phyloP scores from a whole-genome alignment of 371 early-diverging fungal genomes.

The Mucor lusitanicus region DNA sequence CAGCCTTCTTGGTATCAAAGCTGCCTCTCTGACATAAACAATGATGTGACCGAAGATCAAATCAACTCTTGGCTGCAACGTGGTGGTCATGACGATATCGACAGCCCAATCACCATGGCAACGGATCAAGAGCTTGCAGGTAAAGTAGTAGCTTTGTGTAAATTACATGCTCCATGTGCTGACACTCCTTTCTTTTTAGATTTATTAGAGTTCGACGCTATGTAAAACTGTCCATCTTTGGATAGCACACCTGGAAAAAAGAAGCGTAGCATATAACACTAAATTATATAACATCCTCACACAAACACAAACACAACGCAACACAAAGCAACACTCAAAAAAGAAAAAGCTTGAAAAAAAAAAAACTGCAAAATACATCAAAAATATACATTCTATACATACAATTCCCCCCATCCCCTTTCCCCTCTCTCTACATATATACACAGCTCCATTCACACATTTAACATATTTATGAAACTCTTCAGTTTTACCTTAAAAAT shows the following conservation, averaged over 20 bases:
- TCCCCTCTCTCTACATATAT: background rate
- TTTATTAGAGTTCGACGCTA: slow-evolving; percentile 22
- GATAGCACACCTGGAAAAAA: background rate
- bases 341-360: slow-evolving; percentile 5
- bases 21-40: background rate
- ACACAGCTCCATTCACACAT: background rate
- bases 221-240: slow-evolving; percentile 1
- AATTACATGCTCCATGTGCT: background rate
- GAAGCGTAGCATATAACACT: background rate
- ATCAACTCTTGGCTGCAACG: slow-evolving; percentile 32
- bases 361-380: slow-evolving; percentile 2
- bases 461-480: background rate
- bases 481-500: background rate
- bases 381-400: background rate
- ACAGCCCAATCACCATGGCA: slow-evolving; percentile 25
- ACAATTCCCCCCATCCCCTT: background rate
- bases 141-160: background rate
- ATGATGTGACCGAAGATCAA: slow-evolving; percentile 31
- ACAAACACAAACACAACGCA: background rate
- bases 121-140: slow-evolving; percentile 36
- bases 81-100: slow-evolving; percentile 17
- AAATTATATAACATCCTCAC: background rate
- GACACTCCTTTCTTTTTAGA: background rate
- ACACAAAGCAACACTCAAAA: background rate
- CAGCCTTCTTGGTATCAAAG: background rate